Conservation (phyloP, 2,329 filamentous ascomycete genomes). For the Tolypocladium album region DNA sequence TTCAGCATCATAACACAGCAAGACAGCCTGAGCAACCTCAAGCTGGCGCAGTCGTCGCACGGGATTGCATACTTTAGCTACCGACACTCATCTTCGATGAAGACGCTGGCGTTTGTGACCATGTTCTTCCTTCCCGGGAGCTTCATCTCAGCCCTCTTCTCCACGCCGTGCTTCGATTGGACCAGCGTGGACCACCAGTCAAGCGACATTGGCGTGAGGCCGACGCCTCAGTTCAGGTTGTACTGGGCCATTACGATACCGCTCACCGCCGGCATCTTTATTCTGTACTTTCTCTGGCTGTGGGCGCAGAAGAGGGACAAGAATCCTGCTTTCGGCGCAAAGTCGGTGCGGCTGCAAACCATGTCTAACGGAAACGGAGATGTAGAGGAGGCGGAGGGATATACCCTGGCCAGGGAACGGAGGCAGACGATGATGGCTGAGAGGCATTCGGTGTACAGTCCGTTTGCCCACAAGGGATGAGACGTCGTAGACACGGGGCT, state of each 20-base stretch:
- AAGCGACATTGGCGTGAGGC: slow-evolving; percentile 15
- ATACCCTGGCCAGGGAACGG: background rate
- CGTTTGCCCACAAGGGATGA: background rate
- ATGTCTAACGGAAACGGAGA: background rate
- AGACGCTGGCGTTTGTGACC: slow-evolving; percentile 29
- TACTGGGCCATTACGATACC: slow-evolving; percentile 30
- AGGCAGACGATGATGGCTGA: slow-evolving; percentile 1
- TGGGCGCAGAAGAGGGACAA: slow-evolving; percentile 16
- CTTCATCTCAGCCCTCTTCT: slow-evolving; percentile 31
- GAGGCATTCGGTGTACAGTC: background rate
- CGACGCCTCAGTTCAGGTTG: slow-evolving; percentile 24
- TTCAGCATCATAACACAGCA: slow-evolving; percentile 26
- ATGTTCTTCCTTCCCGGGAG: slow-evolving; percentile 32
- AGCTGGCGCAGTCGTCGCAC: slow-evolving; percentile 15
- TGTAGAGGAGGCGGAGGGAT: background rate
- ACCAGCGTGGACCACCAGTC: slow-evolving; percentile 9
- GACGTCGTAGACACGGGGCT: background rate
- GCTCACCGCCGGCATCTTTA: slow-evolving; percentile 23
- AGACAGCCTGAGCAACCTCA: slow-evolving; percentile 23
- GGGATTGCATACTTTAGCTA: slow-evolving; percentile 24
- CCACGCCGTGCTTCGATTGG: slow-evolving; percentile 23
- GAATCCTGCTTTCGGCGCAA: slow-evolving; percentile 4
- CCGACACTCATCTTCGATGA: slow-evolving; percentile 31
- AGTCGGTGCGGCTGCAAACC: background rate
- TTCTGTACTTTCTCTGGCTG: slow-evolving; percentile 22